These are phyloP conservation scores for Pinus taeda DNA, from an alignment of 75 land plant species.

Conservation along the genomic window DNA sequence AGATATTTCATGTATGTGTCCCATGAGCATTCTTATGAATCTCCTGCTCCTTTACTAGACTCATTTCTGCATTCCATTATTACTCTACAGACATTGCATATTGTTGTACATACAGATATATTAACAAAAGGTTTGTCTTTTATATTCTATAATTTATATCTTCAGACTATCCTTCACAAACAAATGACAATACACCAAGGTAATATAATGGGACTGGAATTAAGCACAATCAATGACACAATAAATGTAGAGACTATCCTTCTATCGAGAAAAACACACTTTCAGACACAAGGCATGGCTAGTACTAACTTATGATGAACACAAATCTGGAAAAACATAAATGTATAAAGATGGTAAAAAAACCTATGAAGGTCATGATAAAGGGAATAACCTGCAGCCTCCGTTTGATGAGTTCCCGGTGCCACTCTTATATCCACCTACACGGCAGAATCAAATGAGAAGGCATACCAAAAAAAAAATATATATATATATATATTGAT, in stretches of 20 bases:
- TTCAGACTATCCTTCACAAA: not conserved
- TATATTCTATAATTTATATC: not conserved
- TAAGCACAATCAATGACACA: not conserved
- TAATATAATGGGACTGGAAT: no score
- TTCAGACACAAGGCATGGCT: no score
- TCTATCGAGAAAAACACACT: no score
- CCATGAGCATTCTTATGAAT: not conserved
- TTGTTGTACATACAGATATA: not conserved
- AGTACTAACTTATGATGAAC: no score
- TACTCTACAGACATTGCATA: not conserved
- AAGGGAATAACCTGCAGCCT: conserved; percentile 72
- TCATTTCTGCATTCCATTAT: not conserved
- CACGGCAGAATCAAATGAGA: not conserved
- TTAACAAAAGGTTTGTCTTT: not conserved
- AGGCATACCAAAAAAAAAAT: not conserved
- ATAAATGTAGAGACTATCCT: no score
- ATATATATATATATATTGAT: not conserved
- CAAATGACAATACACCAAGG: not conserved
- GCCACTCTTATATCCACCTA: conserved; percentile 88
- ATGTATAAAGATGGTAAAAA: not conserved
- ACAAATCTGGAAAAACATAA: not conserved
- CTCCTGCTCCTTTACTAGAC: not conserved
- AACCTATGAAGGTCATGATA: not conserved
- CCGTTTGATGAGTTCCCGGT: conserved; percentile 90
- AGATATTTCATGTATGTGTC: not conserved